Conservation (phyloP, 768 basidiomycete species). For the Suillus cothurnatus region DNA sequence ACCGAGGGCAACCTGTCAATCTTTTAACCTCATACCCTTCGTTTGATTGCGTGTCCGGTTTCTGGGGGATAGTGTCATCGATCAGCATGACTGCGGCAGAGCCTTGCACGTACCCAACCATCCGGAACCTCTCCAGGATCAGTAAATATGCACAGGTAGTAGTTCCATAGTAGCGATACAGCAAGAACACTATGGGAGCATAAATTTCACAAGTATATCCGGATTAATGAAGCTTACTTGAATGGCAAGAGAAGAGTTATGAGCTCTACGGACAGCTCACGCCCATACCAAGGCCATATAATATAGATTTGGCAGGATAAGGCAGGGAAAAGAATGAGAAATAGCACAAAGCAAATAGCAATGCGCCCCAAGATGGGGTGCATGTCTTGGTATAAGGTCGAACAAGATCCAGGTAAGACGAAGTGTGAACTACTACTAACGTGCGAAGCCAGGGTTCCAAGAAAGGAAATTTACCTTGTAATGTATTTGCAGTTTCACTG, state of each 20-base stretch:
- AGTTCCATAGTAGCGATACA: conserved; percentile 83
- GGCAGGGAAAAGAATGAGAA: conserved; percentile 83
- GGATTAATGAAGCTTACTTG: conserved; percentile 60
- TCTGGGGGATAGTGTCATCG: conserved; percentile 42
- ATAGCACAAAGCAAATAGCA: conserved; percentile 67
- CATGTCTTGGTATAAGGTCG: conserved; percentile 32
- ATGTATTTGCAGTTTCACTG: not conserved
- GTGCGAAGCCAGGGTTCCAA: not conserved
- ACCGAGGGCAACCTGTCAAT: conserved; percentile 78
- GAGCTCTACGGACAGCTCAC: conserved; percentile 71
- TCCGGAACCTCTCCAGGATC: conserved; percentile 85
- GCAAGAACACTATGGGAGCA: conserved; percentile 63
- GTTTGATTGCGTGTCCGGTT: conserved; percentile 64
- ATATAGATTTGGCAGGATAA: conserved; percentile 89
- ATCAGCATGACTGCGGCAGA: not conserved
- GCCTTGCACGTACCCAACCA: conserved; percentile 61
- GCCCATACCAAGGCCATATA: conserved; percentile 92
- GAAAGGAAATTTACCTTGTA: not conserved
- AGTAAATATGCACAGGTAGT: conserved; percentile 77
- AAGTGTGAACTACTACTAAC: not conserved
- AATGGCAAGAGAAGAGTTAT: conserved; percentile 80
- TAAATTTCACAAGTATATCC: conserved; percentile 11
- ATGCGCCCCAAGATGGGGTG: conserved; percentile 57
- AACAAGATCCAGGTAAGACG: conserved; percentile 10
- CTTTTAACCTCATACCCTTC: conserved; percentile 92